Conservation (phyloP, 2,329 filamentous ascomycete species). For the Aureobasidium namibiae region DNA sequence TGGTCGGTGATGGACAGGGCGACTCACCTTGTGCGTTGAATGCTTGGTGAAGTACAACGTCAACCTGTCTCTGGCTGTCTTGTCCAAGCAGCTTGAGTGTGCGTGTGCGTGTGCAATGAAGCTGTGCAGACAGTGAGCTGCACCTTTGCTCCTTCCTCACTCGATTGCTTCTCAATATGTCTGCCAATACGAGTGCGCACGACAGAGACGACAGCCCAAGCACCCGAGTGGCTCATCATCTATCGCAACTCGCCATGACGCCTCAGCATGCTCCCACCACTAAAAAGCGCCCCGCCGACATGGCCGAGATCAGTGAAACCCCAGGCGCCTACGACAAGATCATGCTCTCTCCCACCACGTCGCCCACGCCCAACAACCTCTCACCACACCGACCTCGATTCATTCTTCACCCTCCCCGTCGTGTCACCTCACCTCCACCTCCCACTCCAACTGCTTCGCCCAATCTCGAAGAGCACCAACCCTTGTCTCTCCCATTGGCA, state of each 20-base stretch:
- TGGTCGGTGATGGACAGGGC: no score
- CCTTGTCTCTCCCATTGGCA: background rate
- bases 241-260: background rate
- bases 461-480: background rate
- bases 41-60: background rate
- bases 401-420: conserved; percentile 4
- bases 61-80: background rate
- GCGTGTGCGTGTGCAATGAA: background rate
- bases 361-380: background rate
- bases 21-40: background rate
- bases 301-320: conserved; percentile 1
- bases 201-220: conserved; percentile 1
- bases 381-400: background rate
- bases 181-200: background rate
- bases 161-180: background rate
- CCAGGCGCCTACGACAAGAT: background rate
- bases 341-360: background rate
- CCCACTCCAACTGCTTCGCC: conserved; percentile 1
- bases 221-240: background rate
- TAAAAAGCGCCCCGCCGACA: background rate
- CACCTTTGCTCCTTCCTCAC: background rate
- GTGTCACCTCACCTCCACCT: conserved; percentile 6
- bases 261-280: background rate
- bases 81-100: background rate
- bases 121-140: background rate